Evolutionary conservation across 2,329 filamentous ascomycete genomes (phyloP), one percentile per base, ranked within the genome.

Genomic region (Sporothrix dimorphospora): DNA sequence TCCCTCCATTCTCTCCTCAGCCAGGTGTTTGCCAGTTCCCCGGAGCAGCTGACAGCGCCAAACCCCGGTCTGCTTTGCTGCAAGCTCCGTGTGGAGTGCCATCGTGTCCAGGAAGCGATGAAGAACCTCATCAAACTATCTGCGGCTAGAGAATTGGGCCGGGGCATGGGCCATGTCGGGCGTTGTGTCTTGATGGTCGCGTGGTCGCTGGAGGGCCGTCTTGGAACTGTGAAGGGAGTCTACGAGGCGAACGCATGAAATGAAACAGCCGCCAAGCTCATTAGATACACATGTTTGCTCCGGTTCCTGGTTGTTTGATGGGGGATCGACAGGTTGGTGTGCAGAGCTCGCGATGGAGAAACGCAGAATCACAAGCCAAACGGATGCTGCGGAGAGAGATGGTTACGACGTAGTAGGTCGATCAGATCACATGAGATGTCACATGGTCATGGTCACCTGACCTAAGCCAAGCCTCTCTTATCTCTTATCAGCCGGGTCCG

Each of bases 51-150:
- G 67, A 69, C 67, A 59, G 34, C 51, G 51, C 38, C 16, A n/a
- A n/a, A 69, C 21, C 51, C 49, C 49, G 57, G 47, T 24, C 66
- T 30, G 7, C 3, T 42, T 55, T 19, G 5, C 38, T 63, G 19
- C 30, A 19, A n/a, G 40, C 67, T 49, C 68, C 68, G 68, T 47
- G 68, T 70, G 40, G 53, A 47, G 68, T 70, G 40, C 40, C 68
- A 70, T 70, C 53, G 68, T 57, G 34, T 61, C 68, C 49, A 24
- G 11, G 66, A 55, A 45, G n/a, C 49, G 49, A 55, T 4, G 11
- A 27, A 69, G 66, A 55, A 69, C n/a, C 49, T 55, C 66, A 69
- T 69, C 66, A 69, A 68, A 55, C 65, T 55, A 53, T 53, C 27
- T 53, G 47, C 47, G 27, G 65, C 65, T 68, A 53, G 47, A 55